A percentile compares a stretch with the other conserved stretches of the same genome.
These are phyloP conservation scores for Heliocybe sulcata DNA, from an alignment of 1,284 basidiomycete species.

Conservation along the genomic window DNA sequence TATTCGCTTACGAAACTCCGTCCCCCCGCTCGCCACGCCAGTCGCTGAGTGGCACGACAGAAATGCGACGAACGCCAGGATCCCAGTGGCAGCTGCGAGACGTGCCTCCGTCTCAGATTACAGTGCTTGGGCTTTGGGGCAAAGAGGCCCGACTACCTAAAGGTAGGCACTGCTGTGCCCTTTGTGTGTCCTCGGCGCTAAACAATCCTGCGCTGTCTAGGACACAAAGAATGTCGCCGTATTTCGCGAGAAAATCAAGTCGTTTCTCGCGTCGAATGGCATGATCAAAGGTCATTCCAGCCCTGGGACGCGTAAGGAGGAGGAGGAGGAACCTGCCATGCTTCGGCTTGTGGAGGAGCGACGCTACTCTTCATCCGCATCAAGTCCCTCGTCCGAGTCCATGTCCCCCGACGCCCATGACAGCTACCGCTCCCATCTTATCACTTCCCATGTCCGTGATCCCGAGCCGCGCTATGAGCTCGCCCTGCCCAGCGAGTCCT, in stretches of 20 bases:
- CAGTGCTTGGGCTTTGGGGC: constrained; percentile 80
- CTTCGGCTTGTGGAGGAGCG: constrained; percentile 44
- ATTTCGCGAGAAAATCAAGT: constrained; percentile 70
- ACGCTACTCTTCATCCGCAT: constrained; percentile 43
- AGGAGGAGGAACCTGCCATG: constrained; percentile 46
- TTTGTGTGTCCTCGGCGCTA: constrained; percentile 6
- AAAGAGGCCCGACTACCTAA: constrained; percentile 80
- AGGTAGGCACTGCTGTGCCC: constrained; percentile 35
- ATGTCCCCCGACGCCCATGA: constrained; percentile 28
- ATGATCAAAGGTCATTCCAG: constrained; percentile 83
- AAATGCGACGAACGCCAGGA: constrained; percentile 77
- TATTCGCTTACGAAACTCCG: background rate
- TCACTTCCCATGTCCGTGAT: background rate
- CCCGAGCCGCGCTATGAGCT: background rate
- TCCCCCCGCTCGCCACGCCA: constrained; percentile 2
- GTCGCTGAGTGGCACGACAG: constrained; percentile 28
- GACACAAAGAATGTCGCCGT: constrained; percentile 61
- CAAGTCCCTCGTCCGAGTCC: constrained; percentile 40
- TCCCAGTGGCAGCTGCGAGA: constrained; percentile 56
- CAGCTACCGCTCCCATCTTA: background rate
- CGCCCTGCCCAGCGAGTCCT: background rate
- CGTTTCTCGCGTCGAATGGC: constrained; percentile 67
- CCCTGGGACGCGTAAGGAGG: constrained; percentile 42
- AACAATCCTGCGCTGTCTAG: constrained; percentile 24
- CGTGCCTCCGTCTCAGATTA: constrained; percentile 71